Evolutionary conservation across 805 yeast genomes (phyloP).

Genomic region (Metschnikowia lunata): DNA sequence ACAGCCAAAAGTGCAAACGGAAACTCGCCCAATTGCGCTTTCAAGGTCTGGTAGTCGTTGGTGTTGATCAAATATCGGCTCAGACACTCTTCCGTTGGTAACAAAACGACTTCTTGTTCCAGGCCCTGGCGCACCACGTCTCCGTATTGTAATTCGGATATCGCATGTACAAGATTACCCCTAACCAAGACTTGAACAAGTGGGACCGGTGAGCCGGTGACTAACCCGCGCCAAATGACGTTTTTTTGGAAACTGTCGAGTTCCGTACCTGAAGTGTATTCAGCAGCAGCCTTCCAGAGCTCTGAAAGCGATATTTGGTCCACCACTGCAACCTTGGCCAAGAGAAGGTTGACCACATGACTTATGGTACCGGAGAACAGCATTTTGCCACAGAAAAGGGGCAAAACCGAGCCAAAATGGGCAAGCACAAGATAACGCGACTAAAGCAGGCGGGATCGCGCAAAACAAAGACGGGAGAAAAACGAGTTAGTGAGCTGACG

Average conservation of each 20-base stretch:
- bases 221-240: slow-evolving; percentile 39
- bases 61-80: slow-evolving; percentile 56
- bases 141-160: slow-evolving; percentile 8
- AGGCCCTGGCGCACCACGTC: slow-evolving; percentile 10
- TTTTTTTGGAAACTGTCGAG: slow-evolving; percentile 36
- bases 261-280: not conserved
- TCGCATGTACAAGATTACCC: slow-evolving; percentile 11
- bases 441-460: too few relatives aligned
- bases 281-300: slow-evolving; percentile 11
- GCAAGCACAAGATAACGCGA: too few relatives aligned
- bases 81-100: slow-evolving; percentile 51
- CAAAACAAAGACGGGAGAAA: too few relatives aligned
- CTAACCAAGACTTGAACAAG: slow-evolving; percentile 14
- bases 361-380: slow-evolving; percentile 17
- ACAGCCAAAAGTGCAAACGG: slow-evolving; percentile 53
- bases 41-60: slow-evolving; percentile 41
- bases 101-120: slow-evolving; percentile 18
- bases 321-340: slow-evolving; percentile 15
- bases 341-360: slow-evolving; percentile 12
- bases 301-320: slow-evolving; percentile 13
- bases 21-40: slow-evolving; percentile 49
- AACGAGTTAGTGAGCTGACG: too few relatives aligned
- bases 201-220: slow-evolving; percentile 16
- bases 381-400: slow-evolving; percentile 1
- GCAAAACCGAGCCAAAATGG: too few relatives aligned